Base-by-base conservation (phyloP, 495 filamentous ascomycete genomes). In the Apiosordaria backusii region DNA sequence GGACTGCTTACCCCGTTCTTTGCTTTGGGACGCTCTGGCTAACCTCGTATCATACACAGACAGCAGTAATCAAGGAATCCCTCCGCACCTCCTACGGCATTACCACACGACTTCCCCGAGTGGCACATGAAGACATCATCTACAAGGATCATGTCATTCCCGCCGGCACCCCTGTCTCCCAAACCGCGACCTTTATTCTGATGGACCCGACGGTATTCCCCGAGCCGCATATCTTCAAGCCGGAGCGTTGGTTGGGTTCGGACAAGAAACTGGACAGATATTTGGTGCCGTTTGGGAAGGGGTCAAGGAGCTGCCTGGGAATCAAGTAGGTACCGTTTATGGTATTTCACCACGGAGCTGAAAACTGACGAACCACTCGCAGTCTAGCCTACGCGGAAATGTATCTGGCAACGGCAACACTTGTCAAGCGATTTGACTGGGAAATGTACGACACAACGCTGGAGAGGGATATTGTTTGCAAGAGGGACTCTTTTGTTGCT, bases 191-290 rank as follows among this genome's bases (percentile, higher is more conserved):
- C 50, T 72, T 68, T 45, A 75, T 83, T 52, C 75, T 82, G 21
- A 75, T 73, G 50, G 73, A 84, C 64, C 67, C 77, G 3, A 65
- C 50, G 0, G 65, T 84, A 50, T 87, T 84, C 65, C 79, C 83
- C 1, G 71, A 84, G 13, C 81, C 84, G 0, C 63, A 77, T 7
- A 67, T 63, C 16, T 86, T 85, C 68, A 63, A 75, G 18, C 84
- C 85, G 0, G 78, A 83, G 50, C 81, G 85, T 21, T 88, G 84
- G 84, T 72, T 84, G 16, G 65, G 68, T 4, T 71, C 74, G 15
- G 65, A 58, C 4, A 71, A 79, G 19, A 26, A 29, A 5, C 71
- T 84, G 26, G 80, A 84, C 22, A 78, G 74, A 52, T 84, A 86
- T 60, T 65, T 85, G 29, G 76, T 82, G 16, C 67, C 79, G 0